These are phyloP conservation scores for Darksidea phi DNA, from an alignment of 495 filamentous ascomycete species.

Conservation along the genomic window DNA sequence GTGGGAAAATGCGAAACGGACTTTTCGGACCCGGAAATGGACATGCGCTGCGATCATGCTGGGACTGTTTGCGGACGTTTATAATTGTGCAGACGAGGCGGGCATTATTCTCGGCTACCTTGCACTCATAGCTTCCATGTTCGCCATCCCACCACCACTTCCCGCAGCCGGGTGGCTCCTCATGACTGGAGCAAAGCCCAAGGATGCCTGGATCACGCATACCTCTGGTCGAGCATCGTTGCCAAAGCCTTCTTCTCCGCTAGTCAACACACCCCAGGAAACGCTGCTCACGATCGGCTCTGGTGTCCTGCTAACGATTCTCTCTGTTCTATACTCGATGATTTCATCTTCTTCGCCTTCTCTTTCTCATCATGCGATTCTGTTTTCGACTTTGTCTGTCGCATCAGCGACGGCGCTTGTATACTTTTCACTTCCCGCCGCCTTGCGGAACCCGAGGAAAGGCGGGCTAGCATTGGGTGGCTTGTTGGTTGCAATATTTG, in stretches of 20 bases:
- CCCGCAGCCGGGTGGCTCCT: conserved; percentile 30
- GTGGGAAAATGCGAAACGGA: conserved; percentile 37
- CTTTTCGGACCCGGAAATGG: conserved; percentile 38
- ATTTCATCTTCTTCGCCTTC: conserved; percentile 25
- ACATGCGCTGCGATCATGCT: conserved; percentile 34
- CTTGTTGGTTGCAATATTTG: conserved; percentile 15
- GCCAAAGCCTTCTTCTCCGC: conserved; percentile 29
- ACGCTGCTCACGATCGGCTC: conserved; percentile 38
- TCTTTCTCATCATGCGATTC: conserved; percentile 26
- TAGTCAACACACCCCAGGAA: conserved; percentile 33
- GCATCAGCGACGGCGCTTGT: conserved; percentile 36
- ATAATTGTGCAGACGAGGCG: conserved; percentile 1
- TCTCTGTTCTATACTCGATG: conserved; percentile 36
- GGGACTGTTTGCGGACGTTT: conserved; percentile 26
- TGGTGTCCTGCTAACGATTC: conserved; percentile 33
- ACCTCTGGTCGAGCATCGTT: conserved; percentile 11
- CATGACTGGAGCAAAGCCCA: conserved; percentile 8
- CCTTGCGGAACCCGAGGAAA: conserved; percentile 31
- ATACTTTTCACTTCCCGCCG: conserved; percentile 35
- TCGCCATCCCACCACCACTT: conserved; percentile 35
- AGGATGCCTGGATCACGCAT: conserved; percentile 4
- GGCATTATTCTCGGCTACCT: conserved; percentile 18
- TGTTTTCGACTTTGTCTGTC: conserved; percentile 35
- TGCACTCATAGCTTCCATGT: conserved; percentile 19
- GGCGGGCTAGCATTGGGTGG: conserved; percentile 28